Conservation (phyloP, 2,329 filamentous ascomycete genomes). For the Cladosporium cucumerinum region DNA sequence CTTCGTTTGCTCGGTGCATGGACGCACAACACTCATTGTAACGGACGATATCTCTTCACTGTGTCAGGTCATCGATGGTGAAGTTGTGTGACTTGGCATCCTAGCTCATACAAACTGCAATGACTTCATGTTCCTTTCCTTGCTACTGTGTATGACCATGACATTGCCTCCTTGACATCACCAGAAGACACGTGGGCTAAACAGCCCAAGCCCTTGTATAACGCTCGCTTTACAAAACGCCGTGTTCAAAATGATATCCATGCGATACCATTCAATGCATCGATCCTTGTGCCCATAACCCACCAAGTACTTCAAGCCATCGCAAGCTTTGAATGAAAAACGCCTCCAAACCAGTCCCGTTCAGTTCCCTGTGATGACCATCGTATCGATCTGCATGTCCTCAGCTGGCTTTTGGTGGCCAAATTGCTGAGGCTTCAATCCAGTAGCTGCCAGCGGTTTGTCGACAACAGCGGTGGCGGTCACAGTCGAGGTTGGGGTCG, state of each 20-base stretch:
- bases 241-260: not conserved
- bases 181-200: not conserved
- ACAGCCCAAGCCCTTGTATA: not conserved
- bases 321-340: not conserved
- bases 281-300: not conserved
- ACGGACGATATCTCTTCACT: not conserved
- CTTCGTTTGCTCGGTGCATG: not conserved
- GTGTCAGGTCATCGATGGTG: not conserved
- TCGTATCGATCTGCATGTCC: not conserved
- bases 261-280: not conserved
- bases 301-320: not conserved
- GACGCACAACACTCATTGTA: not conserved
- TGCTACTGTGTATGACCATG: not conserved
- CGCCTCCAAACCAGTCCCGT: not conserved
- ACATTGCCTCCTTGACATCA: not conserved
- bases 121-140: not conserved
- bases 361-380: not conserved
- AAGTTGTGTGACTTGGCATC: not conserved
- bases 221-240: not conserved
- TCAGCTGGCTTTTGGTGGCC: not conserved
- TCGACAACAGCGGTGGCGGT: not conserved
- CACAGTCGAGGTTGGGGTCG: slow-evolving; percentile 5
- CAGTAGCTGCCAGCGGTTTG: not conserved
- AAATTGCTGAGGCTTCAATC: not conserved
- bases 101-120: not conserved